A percentile compares a stretch with the other conserved stretches of the same genome.
Conservation (phyloP, 805 yeast species). For the Hyphopichia homilentoma region DNA sequence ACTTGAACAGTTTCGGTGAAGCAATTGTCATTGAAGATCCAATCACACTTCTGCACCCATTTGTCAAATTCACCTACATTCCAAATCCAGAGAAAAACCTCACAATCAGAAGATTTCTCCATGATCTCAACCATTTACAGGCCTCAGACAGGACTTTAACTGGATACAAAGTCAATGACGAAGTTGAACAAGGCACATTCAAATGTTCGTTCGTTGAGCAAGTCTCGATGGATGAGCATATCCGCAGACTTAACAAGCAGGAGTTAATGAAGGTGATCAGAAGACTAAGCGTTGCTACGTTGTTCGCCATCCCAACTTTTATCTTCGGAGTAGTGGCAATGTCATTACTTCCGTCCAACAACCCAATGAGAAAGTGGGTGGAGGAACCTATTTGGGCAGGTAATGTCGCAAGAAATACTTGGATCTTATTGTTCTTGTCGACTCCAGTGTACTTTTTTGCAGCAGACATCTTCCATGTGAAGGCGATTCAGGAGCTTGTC, state of each 20-base stretch:
- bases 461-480: slow-evolving; percentile 67
- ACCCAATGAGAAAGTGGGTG: slow-evolving; percentile 48
- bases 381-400: slow-evolving; percentile 63
- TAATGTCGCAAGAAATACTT: slow-evolving; percentile 55
- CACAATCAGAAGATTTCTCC: slow-evolving; percentile 53
- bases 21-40: slow-evolving; percentile 55
- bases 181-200: slow-evolving; percentile 30
- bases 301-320: slow-evolving; percentile 65
- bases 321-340: slow-evolving; percentile 66
- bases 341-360: slow-evolving; percentile 48
- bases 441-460: slow-evolving; percentile 75
- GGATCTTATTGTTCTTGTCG: slow-evolving; percentile 62
- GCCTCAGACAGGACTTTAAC: slow-evolving; percentile 17
- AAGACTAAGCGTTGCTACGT: slow-evolving; percentile 47
- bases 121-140: slow-evolving; percentile 43
- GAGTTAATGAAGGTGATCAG: slow-evolving; percentile 46
- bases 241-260: slow-evolving; percentile 42
- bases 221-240: slow-evolving; percentile 60
- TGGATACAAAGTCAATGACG: slow-evolving; percentile 15
- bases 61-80: slow-evolving; percentile 59
- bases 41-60: slow-evolving; percentile 52
- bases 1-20: slow-evolving; percentile 51
- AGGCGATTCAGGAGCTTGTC: slow-evolving; percentile 57
- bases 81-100: slow-evolving; percentile 46
- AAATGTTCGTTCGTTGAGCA: slow-evolving; percentile 52